These are phyloP conservation scores for Obba rivulosa DNA, from an alignment of 768 basidiomycete genomes.

Conservation along the genomic window DNA sequence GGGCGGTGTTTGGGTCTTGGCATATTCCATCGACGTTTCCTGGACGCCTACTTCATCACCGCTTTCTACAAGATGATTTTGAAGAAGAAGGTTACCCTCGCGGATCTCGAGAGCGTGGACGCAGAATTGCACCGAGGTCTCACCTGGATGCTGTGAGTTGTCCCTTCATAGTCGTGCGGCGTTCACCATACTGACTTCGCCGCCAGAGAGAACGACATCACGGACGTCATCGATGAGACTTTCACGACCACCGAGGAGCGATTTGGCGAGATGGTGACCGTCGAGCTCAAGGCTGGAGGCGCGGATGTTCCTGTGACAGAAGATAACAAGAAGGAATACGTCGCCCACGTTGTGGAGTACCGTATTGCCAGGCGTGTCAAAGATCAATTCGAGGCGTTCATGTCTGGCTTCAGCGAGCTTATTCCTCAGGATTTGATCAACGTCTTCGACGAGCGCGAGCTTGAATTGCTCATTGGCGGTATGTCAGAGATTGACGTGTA, in stretches of 20 bases:
- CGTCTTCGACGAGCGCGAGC: slow-evolving; percentile 97
- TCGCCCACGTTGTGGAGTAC: slow-evolving; percentile 91
- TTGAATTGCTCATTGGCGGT: slow-evolving; percentile 95
- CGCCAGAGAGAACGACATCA: slow-evolving; percentile 94
- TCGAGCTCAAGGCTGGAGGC: slow-evolving; percentile 90
- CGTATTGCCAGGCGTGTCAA: slow-evolving; percentile 96
- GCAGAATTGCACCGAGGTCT: slow-evolving; percentile 90
- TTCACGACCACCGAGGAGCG: slow-evolving; percentile 97
- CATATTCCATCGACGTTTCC: slow-evolving; percentile 98
- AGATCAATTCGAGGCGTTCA: slow-evolving; percentile 99
- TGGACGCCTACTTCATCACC: slow-evolving; percentile 99
- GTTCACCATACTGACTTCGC: slow-evolving; percentile 10
- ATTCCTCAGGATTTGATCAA: slow-evolving; percentile 97
- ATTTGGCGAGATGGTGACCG: slow-evolving; percentile 96
- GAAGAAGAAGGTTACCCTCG: slow-evolving; percentile 92
- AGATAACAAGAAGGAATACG: slow-evolving; percentile 99
- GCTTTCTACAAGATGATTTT: slow-evolving; percentile 99
- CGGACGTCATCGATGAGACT: slow-evolving; percentile 95
- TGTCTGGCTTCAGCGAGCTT: slow-evolving; percentile 99
- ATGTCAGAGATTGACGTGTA: slow-evolving; percentile 99
- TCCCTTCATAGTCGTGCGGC: not conserved
- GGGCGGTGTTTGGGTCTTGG: slow-evolving; percentile 92
- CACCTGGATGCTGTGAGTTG: slow-evolving; percentile 95
- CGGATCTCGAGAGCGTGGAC: slow-evolving; percentile 95
- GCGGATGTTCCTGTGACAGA: slow-evolving; percentile 84